Percentiles rank a stretch among this genome's conserved stretches.
phyloP scores from a whole-genome alignment of 371 early-diverging fungal species.

The Mucor piriformis region DNA sequence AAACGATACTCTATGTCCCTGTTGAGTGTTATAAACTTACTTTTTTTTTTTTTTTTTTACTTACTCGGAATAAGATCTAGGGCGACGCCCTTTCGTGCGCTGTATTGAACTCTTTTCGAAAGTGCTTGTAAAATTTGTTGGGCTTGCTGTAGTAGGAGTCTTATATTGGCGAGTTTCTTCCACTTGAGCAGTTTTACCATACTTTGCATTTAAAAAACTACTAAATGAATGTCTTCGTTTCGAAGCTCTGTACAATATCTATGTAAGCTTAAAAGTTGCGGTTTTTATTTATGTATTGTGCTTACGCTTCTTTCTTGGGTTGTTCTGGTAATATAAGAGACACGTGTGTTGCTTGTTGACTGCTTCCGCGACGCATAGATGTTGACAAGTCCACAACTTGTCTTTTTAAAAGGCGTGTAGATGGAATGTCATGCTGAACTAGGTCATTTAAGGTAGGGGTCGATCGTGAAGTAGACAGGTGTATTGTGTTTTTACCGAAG shows the following conservation, averaged over 20 bases:
- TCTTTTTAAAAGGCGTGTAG: constrained; percentile 17
- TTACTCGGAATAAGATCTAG: constrained; percentile 55
- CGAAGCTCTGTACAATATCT: constrained; percentile 8
- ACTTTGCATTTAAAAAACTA: constrained; percentile 42
- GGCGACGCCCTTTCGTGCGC: constrained; percentile 38
- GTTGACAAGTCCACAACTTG: constrained; percentile 9
- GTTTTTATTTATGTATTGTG: not conserved
- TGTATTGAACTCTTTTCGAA: not conserved
- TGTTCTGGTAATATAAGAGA: constrained; percentile 4
- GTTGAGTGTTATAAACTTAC: not conserved
- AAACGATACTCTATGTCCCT: constrained; percentile 30
- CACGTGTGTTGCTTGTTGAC: constrained; percentile 6
- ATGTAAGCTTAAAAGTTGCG: not conserved
- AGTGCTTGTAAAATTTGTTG: not conserved
- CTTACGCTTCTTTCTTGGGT: constrained; percentile 19
- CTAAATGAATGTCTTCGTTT: constrained; percentile 51
- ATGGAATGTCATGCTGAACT: constrained; percentile 27
- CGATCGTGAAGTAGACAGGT: constrained; percentile 38
- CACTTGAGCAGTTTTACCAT: constrained; percentile 16
- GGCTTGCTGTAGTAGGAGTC: not conserved
- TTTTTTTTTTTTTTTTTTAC: not conserved
- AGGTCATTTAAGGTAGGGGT: constrained; percentile 44
- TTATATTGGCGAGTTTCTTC: constrained; percentile 5
- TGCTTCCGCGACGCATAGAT: constrained; percentile 27
- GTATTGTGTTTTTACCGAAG: constrained; percentile 1